A percentile compares a stretch with the other conserved stretches of the same genome.
phyloP scores from a whole-genome alignment of 2,329 filamentous ascomycete species.

The Rhynchosporium secalis region DNA sequence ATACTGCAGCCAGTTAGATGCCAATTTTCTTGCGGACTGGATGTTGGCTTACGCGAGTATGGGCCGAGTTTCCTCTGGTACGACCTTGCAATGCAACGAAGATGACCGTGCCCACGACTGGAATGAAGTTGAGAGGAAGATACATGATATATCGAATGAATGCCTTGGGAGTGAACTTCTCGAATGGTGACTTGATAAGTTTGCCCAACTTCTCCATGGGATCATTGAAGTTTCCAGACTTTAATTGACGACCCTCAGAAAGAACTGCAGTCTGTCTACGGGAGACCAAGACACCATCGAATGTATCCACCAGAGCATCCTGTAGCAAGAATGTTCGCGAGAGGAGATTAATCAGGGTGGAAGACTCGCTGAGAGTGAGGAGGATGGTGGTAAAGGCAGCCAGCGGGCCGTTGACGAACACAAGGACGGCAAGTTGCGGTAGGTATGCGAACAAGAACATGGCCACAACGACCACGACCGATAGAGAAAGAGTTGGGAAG shows the following conservation, averaged over 20 bases:
- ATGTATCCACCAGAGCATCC: conserved; percentile 83
- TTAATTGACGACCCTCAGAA: conserved; percentile 71
- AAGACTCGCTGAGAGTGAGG: conserved; percentile 64
- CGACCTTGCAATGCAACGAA: conserved; percentile 77
- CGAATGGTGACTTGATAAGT: conserved; percentile 57
- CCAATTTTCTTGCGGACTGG: neutral
- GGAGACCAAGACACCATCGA: conserved; percentile 70
- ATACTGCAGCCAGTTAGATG: conserved; percentile 56
- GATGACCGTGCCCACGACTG: conserved; percentile 77
- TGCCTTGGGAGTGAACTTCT: conserved; percentile 58
- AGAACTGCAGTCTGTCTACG: conserved; percentile 61
- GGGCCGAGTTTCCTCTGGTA: conserved; percentile 43
- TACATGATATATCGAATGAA: conserved; percentile 70
- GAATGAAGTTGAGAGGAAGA: conserved; percentile 89
- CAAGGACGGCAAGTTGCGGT: conserved; percentile 79
- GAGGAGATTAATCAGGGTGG: conserved; percentile 56
- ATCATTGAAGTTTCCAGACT: conserved; percentile 52
- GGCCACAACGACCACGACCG: conserved; percentile 66
- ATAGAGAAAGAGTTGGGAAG: conserved; percentile 65
- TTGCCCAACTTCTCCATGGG: conserved; percentile 57
- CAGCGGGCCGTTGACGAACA: conserved; percentile 81
- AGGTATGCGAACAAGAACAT: conserved; percentile 90
- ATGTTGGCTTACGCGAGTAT: conserved; percentile 51
- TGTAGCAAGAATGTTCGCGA: conserved; percentile 74
- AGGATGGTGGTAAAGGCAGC: conserved; percentile 72